A percentile compares a stretch with the other conserved stretches of the same genome.
These are phyloP conservation scores for Alternaria burnsii DNA, from an alignment of 2,329 filamentous ascomycete species.

Conservation along the genomic window DNA sequence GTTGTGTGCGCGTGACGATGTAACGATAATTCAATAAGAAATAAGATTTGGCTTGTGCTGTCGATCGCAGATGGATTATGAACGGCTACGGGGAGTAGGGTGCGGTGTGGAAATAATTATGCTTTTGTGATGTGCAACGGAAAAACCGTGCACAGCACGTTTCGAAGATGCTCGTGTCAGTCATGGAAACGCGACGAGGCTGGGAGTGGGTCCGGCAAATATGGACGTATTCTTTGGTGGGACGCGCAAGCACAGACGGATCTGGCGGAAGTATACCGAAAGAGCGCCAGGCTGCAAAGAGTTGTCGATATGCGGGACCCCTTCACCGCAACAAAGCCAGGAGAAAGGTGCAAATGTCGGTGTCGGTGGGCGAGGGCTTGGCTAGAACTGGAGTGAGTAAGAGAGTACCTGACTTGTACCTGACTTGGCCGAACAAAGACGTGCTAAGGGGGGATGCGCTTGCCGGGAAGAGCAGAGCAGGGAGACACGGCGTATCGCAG, in stretches of 20 bases:
- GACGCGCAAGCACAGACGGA: conserved; percentile 46
- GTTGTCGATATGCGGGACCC: conserved; percentile 12
- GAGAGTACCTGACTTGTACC: neutral
- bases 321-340: conserved; percentile 16
- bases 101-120: conserved; percentile 3
- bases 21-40: conserved; percentile 2
- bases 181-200: conserved; percentile 38
- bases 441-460: neutral
- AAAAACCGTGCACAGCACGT: conserved; percentile 15
- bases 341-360: conserved; percentile 15
- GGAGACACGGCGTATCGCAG: neutral
- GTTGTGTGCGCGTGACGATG: conserved; percentile 1
- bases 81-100: neutral
- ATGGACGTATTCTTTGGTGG: conserved; percentile 32
- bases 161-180: conserved; percentile 19
- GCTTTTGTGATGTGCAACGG: conserved; percentile 12
- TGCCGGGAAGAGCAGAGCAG: neutral
- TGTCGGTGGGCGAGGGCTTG: conserved; percentile 13
- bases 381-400: neutral
- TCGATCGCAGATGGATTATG: neutral
- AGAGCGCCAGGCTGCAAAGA: conserved; percentile 11
- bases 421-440: neutral
- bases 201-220: conserved; percentile 39
- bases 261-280: conserved; percentile 42
- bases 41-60: conserved; percentile 8